These are phyloP conservation scores for Sporothrix euskadiensis DNA, from an alignment of 2,329 filamentous ascomycete species.

Conservation along the genomic window DNA sequence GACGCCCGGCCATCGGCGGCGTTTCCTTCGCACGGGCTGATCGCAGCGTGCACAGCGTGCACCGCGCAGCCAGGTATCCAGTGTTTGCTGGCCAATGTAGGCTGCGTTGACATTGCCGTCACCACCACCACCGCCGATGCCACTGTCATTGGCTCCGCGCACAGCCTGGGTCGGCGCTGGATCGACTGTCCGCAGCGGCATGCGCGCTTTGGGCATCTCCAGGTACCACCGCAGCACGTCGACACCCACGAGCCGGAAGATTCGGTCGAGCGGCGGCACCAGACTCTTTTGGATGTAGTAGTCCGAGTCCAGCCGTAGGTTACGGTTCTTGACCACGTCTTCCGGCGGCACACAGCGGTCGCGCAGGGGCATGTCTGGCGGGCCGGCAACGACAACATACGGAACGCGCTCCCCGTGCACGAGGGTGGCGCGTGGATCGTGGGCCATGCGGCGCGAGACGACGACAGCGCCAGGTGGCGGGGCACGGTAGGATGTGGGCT, in stretches of 20 bases:
- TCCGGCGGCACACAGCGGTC: slow-evolving; percentile 91
- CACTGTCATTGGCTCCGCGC: neutral
- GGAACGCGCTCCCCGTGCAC: slow-evolving; percentile 95
- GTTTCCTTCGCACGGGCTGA: slow-evolving; percentile 47
- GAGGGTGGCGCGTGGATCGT: slow-evolving; percentile 82
- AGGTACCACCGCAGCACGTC: slow-evolving; percentile 92
- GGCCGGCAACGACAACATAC: slow-evolving; percentile 88
- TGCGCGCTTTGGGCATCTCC: slow-evolving; percentile 86
- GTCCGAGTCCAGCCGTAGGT: slow-evolving; percentile 82
- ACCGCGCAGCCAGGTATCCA: slow-evolving; percentile 91
- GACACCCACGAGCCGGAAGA: slow-evolving; percentile 89
- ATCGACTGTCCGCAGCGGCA: slow-evolving; percentile 46
- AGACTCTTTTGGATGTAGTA: slow-evolving; percentile 98
- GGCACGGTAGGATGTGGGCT: slow-evolving; percentile 80
- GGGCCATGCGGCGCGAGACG: slow-evolving; percentile 80
- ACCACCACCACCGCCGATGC: slow-evolving; percentile 16
- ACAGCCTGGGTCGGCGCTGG: slow-evolving; percentile 46
- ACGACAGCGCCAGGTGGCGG: slow-evolving; percentile 87
- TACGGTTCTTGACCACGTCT: slow-evolving; percentile 66
- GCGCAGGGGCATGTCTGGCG: slow-evolving; percentile 78
- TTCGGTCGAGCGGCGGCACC: slow-evolving; percentile 90
- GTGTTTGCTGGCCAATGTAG: slow-evolving; percentile 60
- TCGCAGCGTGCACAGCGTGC: slow-evolving; percentile 78
- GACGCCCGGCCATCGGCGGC: slow-evolving; percentile 10
- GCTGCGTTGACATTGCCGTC: slow-evolving; percentile 30